Base-by-base conservation (phyloP, 805 yeast species). In the Komagataella kurtzmanii region DNA sequence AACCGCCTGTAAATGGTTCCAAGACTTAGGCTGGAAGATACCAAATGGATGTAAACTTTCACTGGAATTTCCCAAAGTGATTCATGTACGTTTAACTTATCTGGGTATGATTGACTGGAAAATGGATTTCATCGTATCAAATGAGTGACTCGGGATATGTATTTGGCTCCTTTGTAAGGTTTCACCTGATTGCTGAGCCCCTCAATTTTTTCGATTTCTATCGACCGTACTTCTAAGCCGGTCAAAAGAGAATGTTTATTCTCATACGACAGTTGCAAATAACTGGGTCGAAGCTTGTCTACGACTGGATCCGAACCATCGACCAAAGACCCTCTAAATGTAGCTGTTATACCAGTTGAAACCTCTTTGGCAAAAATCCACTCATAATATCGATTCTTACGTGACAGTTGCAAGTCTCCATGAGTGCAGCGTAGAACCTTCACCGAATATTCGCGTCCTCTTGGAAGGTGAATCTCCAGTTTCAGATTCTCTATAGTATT, bases 91-190 rank as follows among this genome's bases (percentile, higher is more conserved):
- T 21, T 21, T 21, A 21, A 21, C 23, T 21, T 21, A 21, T 6
- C 23, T 21, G 23, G 6, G 23, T 21, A 21, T 21, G 6, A 5
- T 21, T 21, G 23, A 17, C 10, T n/a, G n/a, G 10, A 19, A n/a
- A 7, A n/a, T 10, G 7, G 5, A n/a, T 44, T 6, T 49, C 49
- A 66, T 44, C 68, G 60, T n/a, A 81, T 69, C 2, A 71, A 77
- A 51, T 83, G 81, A 1, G 83, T 85, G 0, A 85, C 74, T 51
- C 68, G 67, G 5, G 96, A 81, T 8, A 77, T 68, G 61, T 90
- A 90, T 61, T 89, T 85, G 18, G 90, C 97, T 1, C 98, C 98
- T 63, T 89, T 90, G 70, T 80, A 90, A 0, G 96, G 96, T 59
- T 81, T 83, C 8, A 79, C 83, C 3, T 71, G 70, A 2, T 79